Percentiles rank a stretch among this genome's conserved stretches.
Conservation (phyloP, 305 asterid species). For the Rubia peregrina region DNA sequence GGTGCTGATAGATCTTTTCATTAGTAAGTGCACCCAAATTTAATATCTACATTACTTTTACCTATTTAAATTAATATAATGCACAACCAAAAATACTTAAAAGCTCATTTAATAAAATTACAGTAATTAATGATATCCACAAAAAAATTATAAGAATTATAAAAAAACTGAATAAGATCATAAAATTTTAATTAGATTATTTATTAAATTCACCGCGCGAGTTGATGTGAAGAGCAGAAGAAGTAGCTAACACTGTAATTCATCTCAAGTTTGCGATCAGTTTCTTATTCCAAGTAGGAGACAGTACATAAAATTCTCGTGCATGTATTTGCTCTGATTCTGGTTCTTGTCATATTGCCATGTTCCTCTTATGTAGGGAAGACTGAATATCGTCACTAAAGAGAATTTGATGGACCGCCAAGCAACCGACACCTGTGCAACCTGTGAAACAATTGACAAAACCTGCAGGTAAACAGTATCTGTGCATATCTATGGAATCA, state of each 20-base stretch:
- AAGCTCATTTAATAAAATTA: no score
- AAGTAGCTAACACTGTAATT: conserved; percentile 31
- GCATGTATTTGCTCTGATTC: neutral
- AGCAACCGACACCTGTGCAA: conserved; percentile 50
- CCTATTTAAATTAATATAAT: no score
- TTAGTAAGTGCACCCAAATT: no score
- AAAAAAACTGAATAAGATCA: no score
- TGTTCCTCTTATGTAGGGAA: conserved; percentile 37
- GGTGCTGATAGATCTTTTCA: no score
- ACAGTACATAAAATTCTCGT: neutral
- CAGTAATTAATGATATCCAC: no score
- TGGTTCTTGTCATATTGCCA: conserved; percentile 2
- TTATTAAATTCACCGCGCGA: no score
- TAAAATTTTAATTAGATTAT: no score
- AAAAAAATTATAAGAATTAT: no score
- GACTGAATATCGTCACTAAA: conserved; percentile 60
- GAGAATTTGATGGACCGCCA: conserved; percentile 72
- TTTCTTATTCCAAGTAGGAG: neutral
- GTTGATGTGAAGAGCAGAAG: conserved; percentile 64
- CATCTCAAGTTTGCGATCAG: conserved; percentile 2
- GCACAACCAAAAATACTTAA: no score
- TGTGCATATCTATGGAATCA: neutral
- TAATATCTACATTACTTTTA: no score
- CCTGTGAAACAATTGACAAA: conserved; percentile 48
- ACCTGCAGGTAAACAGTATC: conserved; percentile 53